These are phyloP conservation scores for Arxiozyma telluris DNA, from an alignment of 1,139 yeast genomes.

Conservation along the genomic window DNA sequence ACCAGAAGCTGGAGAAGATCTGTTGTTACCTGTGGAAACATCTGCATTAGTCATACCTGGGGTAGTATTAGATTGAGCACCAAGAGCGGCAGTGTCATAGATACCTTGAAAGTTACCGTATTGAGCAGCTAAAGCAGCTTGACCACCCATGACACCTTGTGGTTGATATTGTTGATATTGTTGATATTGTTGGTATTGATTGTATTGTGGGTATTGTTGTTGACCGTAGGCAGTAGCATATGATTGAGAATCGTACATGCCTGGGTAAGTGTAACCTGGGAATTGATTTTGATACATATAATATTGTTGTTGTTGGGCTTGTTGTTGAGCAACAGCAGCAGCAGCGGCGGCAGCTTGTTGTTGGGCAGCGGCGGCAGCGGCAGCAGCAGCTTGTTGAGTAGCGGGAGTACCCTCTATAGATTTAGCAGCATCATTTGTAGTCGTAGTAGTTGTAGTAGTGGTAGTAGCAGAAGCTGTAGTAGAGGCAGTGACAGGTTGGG, in stretches of 20 bases:
- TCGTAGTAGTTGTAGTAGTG: neutral
- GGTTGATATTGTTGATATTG: conserved; percentile 16
- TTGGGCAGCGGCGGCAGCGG: neutral
- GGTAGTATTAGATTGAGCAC: conserved; percentile 14
- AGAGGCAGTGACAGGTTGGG: conserved; percentile 1
- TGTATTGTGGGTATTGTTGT: conserved; percentile 22
- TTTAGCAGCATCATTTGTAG: neutral
- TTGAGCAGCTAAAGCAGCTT: conserved; percentile 4
- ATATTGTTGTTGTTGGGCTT: conserved; percentile 27
- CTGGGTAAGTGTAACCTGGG: conserved; percentile 33
- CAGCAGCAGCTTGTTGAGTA: conserved; percentile 1
- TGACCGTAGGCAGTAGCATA: conserved; percentile 15
- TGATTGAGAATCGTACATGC: conserved; percentile 27
- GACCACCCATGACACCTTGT: conserved; percentile 10
- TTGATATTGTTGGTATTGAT: conserved; percentile 16
- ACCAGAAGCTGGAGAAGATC: conserved; percentile 3
- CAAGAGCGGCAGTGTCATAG: conserved; percentile 7
- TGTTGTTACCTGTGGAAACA: conserved; percentile 5
- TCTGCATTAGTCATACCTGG: conserved; percentile 18
- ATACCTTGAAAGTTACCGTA: conserved; percentile 1
- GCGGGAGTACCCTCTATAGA: conserved; percentile 1
- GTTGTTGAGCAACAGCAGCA: conserved; percentile 11
- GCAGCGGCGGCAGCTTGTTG: conserved; percentile 9
- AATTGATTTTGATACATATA: conserved; percentile 29
- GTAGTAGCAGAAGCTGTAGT: neutral